phyloP scores from a whole-genome alignment of 2,329 filamentous ascomycete genomes.

The Lachnellula occidentalis region DNA sequence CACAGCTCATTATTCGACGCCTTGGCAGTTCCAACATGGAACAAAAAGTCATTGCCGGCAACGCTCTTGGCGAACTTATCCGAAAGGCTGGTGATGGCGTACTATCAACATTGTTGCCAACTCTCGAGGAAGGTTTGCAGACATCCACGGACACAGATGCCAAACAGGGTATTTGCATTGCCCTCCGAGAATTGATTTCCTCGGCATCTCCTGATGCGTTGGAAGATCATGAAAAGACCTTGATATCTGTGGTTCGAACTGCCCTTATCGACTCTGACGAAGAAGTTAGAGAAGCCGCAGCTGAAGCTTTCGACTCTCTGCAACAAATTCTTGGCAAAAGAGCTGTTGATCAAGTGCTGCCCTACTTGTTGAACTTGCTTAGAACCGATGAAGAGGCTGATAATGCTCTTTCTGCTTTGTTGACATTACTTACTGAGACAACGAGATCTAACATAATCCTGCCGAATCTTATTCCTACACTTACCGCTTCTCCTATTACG shows the following conservation, averaged over 20 bases:
- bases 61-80: slow-evolving; percentile 92
- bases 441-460: slow-evolving; percentile 94
- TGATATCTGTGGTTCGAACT: slow-evolving; percentile 89
- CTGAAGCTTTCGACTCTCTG: slow-evolving; percentile 92
- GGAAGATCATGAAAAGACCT: slow-evolving; percentile 89
- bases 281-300: slow-evolving; percentile 90
- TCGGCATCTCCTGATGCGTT: slow-evolving; percentile 84
- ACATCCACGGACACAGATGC: slow-evolving; percentile 86
- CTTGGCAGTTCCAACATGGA: slow-evolving; percentile 96
- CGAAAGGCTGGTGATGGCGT: slow-evolving; percentile 95
- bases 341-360: slow-evolving; percentile 91
- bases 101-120: slow-evolving; percentile 79
- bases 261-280: slow-evolving; percentile 85
- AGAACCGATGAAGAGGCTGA: slow-evolving; percentile 81
- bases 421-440: slow-evolving; percentile 89
- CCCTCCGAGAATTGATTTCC: slow-evolving; percentile 85
- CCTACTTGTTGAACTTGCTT: slow-evolving; percentile 84
- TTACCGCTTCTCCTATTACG: slow-evolving; percentile 84
- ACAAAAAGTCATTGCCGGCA: slow-evolving; percentile 97
- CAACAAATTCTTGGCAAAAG: slow-evolving; percentile 92
- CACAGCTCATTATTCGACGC: slow-evolving; percentile 88
- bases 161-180: slow-evolving; percentile 95
- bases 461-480: slow-evolving; percentile 89
- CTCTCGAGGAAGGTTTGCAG: slow-evolving; percentile 85
- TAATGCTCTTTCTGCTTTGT: slow-evolving; percentile 84